Base-by-base conservation (phyloP, 164 flowering plant genomes). In the Liquidambar formosana region DNA sequence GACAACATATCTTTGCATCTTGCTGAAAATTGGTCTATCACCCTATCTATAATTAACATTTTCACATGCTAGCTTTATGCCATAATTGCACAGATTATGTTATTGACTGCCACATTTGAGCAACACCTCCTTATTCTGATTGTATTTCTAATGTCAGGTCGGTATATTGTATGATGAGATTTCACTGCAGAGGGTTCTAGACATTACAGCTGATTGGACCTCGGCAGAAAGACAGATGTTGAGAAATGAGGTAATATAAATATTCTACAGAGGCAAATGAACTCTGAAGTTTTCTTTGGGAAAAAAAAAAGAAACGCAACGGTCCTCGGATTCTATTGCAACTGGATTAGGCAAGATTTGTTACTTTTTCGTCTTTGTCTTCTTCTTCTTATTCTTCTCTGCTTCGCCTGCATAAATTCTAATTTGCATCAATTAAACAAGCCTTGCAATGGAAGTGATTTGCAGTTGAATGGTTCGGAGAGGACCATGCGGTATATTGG, bases 161-260 rank as follows among this genome's bases (percentile, higher is more conserved):
- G 99, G 99, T 49, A 28, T 95, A 52, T 73, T 95, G 49, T 95
- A 95, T 70, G 99, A 95, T 79, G 98, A 95, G 61, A 84, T 77
- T 73, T 84, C 97, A 15, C 77, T 95, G 19, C 99, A 93, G 78
- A 84, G 68, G 74, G 87, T 91, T 73, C 74, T 95, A 48, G 99
- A 95, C 73, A 76, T 95, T 84, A 91, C 84, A 38, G 90, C 89
- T 68, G 99, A 95, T 67, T 95, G 99, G 99, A 91, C 97, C 10
- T 33, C 70, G 22, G 93, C 88, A 72, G 99, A 95, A 86, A 93
- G 97, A 76, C 85, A 87, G 67, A 95, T 93, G 97, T 73, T 95
- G 73, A 93, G 99, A 75, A 82, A 83, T 72, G 86, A 90, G 97
- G 99, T 89, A 78, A 76, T 38, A 10, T 44, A 21, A 53, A 72